Conservation (phyloP, 2,329 filamentous ascomycete genomes). For the Paramyrothecium sp. region DNA sequence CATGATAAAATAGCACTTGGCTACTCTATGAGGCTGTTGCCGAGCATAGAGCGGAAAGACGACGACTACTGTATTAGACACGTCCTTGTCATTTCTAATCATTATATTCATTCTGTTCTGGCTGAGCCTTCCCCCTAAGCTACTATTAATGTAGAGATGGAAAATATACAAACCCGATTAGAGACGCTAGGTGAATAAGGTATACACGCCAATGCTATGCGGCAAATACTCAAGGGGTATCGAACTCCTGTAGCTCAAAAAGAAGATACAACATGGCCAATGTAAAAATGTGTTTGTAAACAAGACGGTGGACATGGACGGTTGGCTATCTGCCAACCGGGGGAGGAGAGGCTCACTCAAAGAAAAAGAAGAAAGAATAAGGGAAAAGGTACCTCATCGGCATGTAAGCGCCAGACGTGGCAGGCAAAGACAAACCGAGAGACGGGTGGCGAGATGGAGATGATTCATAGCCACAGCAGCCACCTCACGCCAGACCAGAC, state of each 20-base stretch:
- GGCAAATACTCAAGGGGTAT: background rate
- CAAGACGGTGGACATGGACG: too few relatives aligned
- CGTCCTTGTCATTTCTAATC: too few relatives aligned
- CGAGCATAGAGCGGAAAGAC: too few relatives aligned
- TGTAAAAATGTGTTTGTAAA: background rate
- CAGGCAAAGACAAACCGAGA: too few relatives aligned
- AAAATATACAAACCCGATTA: too few relatives aligned
- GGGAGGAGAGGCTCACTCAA: too few relatives aligned
- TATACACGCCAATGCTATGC: conserved; percentile 1
- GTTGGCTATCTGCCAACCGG: background rate
- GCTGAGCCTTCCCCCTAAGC: background rate
- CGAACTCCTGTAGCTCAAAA: background rate
- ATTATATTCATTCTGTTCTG: background rate
- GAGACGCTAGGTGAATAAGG: background rate
- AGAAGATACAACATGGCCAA: background rate
- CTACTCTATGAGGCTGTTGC: too few relatives aligned
- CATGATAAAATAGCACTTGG: too few relatives aligned
- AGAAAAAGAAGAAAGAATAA: background rate
- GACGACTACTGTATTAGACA: too few relatives aligned
- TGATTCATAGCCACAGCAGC: conserved; percentile 73
- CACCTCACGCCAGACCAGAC: conserved; percentile 64
- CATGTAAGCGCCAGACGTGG: too few relatives aligned
- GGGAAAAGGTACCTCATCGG: too few relatives aligned
- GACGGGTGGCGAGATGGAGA: background rate
- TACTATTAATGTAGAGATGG: too few relatives aligned